Evolutionary conservation across 768 basidiomycete species (phyloP).

Genomic region (Boletus subcaerulescens): DNA sequence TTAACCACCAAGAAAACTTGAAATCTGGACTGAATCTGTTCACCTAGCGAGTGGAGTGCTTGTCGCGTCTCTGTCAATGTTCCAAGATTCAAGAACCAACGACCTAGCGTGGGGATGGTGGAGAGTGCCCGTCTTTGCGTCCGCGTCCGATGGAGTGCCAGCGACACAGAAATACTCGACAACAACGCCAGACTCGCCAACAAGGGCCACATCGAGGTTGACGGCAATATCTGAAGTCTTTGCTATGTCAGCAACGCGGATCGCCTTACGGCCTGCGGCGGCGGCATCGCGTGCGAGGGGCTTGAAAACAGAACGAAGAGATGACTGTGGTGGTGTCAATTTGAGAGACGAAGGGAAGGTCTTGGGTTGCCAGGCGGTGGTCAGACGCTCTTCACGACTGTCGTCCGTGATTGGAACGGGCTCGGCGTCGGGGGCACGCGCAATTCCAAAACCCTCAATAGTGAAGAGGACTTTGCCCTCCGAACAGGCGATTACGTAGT

Average conservation of each 20-base stretch:
- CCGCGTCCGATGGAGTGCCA: constrained; percentile 17
- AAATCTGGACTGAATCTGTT: neutral
- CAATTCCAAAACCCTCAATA: constrained; percentile 34
- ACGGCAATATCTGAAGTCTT: constrained; percentile 15
- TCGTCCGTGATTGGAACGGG: constrained; percentile 24
- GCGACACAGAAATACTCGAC: constrained; percentile 21
- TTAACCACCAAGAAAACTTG: neutral
- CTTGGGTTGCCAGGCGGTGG: constrained; percentile 32
- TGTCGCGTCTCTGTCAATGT: constrained; percentile 3
- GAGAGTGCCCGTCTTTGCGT: constrained; percentile 18
- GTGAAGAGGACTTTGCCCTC: constrained; percentile 32
- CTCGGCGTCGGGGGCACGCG: constrained; percentile 28
- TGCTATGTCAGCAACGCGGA: constrained; percentile 26
- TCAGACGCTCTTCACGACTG: constrained; percentile 30
- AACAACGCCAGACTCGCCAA: constrained; percentile 13
- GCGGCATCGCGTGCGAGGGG: constrained; percentile 15
- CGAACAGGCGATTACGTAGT: constrained; percentile 29
- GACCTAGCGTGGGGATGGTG: constrained; percentile 13
- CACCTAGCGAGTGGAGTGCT: constrained; percentile 10
- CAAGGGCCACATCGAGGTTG: constrained; percentile 18
- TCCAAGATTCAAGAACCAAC: constrained; percentile 22
- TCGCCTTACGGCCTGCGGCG: constrained; percentile 17
- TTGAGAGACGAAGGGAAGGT: constrained; percentile 22
- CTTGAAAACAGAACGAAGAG: constrained; percentile 17
- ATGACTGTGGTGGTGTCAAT: neutral